These are phyloP conservation scores for Capsicum chinense DNA, from an alignment of 257 asterid species.

Conservation along the genomic window DNA sequence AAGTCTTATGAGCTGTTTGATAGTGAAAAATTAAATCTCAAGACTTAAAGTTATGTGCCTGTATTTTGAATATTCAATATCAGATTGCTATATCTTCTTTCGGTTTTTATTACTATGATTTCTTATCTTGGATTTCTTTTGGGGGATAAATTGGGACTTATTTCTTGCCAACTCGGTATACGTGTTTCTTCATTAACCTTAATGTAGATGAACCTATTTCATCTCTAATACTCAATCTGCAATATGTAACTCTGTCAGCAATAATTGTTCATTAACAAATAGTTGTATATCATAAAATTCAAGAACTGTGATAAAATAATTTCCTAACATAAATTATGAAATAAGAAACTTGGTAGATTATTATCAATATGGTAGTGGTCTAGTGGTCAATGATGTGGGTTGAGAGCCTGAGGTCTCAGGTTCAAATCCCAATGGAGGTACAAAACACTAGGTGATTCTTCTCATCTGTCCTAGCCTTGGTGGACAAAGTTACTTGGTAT, in stretches of 20 bases:
- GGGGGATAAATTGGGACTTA: neutral
- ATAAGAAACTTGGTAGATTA: neutral
- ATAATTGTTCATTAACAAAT: neutral
- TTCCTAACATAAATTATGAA: neutral
- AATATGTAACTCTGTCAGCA: neutral
- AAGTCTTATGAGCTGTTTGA: neutral
- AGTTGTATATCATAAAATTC: neutral
- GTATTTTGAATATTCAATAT: neutral
- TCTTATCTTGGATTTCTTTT: neutral
- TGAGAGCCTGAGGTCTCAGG: too few species aligned
- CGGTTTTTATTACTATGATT: neutral
- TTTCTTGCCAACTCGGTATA: neutral
- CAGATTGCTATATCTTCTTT: neutral
- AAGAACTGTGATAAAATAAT: neutral
- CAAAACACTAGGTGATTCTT: too few species aligned
- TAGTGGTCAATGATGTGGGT: too few species aligned
- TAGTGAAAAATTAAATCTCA: neutral
- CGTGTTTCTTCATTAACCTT: neutral
- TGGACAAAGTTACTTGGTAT: too few species aligned
- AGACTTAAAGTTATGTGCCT: neutral
- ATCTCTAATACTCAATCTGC: neutral
- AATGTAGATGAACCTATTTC: neutral
- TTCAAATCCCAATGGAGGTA: too few species aligned
- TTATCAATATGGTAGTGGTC: neutral
- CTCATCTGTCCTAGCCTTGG: too few species aligned